These are phyloP conservation scores for Austroboletus olivaceoglutinosus DNA, from an alignment of 1,284 basidiomycete genomes.

Conservation along the genomic window DNA sequence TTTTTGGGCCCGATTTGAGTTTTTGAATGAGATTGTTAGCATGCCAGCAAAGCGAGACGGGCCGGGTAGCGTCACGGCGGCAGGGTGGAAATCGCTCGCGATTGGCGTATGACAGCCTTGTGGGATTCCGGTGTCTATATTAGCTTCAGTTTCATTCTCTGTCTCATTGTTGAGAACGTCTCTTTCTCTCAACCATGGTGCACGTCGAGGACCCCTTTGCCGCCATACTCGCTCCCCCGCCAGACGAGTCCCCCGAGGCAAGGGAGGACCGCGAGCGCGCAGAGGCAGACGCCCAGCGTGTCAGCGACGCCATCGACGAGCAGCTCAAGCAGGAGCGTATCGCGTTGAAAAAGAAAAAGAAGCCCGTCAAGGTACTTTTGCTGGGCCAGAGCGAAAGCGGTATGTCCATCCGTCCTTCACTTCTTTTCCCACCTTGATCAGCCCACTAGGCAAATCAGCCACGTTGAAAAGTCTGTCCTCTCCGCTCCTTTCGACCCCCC, in stretches of 20 bases:
- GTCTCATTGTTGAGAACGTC: not conserved
- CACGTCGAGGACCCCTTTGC: constrained; percentile 53
- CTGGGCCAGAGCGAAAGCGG: constrained; percentile 75
- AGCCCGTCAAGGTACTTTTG: constrained; percentile 58
- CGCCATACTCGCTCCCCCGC: constrained; percentile 54
- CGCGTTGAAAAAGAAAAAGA: constrained; percentile 52
- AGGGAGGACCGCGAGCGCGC: constrained; percentile 49
- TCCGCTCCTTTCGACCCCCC: not conserved
- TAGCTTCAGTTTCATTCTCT: not conserved
- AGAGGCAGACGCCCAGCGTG: constrained; percentile 58
- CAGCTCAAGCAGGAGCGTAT: constrained; percentile 55
- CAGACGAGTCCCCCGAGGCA: constrained; percentile 53
- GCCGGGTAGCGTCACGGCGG: too few species aligned
- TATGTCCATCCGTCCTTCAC: constrained; percentile 27
- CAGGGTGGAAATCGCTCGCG: too few species aligned
- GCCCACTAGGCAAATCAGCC: constrained; percentile 46
- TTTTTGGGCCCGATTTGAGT: not conserved
- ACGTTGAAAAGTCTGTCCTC: constrained; percentile 48
- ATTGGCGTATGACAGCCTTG: not conserved
- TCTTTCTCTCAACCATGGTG: constrained; percentile 10
- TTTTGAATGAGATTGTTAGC: too few species aligned
- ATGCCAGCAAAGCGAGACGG: too few species aligned
- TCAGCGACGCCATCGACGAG: constrained; percentile 68
- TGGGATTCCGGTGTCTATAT: not conserved
- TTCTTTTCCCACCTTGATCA: constrained; percentile 38